Base-by-base conservation (phyloP, 495 filamentous ascomycete genomes). In the Ramalina peruviana region DNA sequence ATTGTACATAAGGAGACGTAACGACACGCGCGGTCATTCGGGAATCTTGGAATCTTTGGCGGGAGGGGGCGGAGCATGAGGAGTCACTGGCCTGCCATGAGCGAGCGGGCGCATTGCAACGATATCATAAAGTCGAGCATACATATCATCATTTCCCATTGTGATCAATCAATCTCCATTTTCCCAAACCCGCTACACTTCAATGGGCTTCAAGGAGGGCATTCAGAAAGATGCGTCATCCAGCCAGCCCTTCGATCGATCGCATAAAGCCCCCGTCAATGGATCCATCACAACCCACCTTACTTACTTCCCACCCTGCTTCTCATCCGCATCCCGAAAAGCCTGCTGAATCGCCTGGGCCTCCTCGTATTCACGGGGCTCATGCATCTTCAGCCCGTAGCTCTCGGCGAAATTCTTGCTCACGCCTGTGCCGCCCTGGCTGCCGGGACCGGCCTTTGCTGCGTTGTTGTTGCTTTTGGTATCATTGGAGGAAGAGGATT, bases 371-470 rank as follows among this genome's bases (percentile, higher is more conserved):
- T 56, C 51, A 7, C 49, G 20, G 7, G 39, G 16, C 12, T 56
- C 51, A 21, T 47, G 50, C 17, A 30, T 45, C 44, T 56, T 56
- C 50, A 56, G 40, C 7, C 54, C 60, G 36, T 63, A 54, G 43
- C 25, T 53, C 19, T 50, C 47, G 36, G 59, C 49, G 49, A 63
- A 63, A 38, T 60, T 60, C 21, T 27, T 48, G 25, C 57, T 58
- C 45, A 53, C 52, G 15, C 54, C 49, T 6, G 30, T 37, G 25
- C 45, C 45, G 4, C 45, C 45, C 38, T 47, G 45, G 25, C 45
- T 47, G 4, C 45, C 27, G 6, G 45, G 30, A 36, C 45, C 43
- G 19, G 15, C 38, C 13, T 6, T n/a, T n/a, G 45, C 20, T 16
- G 36, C 30, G 30, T n/a, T 36, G 26, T 0, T 23, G 4, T 13